Evolutionary conservation across 225 moss, liverwort and hornwort species (phyloP).

Genomic region (Physcomitrium patens): DNA sequence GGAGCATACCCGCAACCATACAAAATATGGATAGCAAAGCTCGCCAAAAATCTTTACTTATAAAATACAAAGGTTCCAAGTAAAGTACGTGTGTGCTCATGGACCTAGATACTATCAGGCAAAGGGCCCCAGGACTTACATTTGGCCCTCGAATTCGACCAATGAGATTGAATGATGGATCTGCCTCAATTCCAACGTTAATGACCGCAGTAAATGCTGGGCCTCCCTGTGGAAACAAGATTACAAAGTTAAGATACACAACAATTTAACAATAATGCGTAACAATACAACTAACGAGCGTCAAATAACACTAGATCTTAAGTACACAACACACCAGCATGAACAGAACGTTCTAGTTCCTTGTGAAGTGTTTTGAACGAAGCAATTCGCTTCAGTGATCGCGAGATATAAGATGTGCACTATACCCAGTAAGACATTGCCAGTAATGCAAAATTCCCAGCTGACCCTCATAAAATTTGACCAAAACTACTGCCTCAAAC

Average conservation of each 20-base stretch:
- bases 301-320: background rate
- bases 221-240: constrained; percentile 50
- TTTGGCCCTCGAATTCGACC: constrained; percentile 99
- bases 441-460: constrained; percentile 12
- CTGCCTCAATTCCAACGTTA: constrained; percentile 80
- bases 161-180: constrained; percentile 89
- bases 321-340: background rate
- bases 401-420: constrained; percentile 6
- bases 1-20: constrained; percentile 46
- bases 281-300: constrained; percentile 2
- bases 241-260: constrained; percentile 26
- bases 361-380: background rate
- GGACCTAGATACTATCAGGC: constrained; percentile 66
- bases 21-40: constrained; percentile 53
- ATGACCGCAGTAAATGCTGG: constrained; percentile 55
- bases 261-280: background rate
- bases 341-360: constrained; percentile 3
- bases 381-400: background rate
- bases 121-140: constrained; percentile 95
- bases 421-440: background rate
- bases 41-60: constrained; percentile 69
- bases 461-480: background rate
- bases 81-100: constrained; percentile 54
- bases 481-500: too few species aligned
- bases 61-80: constrained; percentile 62